Percentiles rank a stretch among this genome's conserved stretches.
phyloP scores from a whole-genome alignment of 2,329 filamentous ascomycete genomes.

The Magnaporthiopsis incrustans region DNA sequence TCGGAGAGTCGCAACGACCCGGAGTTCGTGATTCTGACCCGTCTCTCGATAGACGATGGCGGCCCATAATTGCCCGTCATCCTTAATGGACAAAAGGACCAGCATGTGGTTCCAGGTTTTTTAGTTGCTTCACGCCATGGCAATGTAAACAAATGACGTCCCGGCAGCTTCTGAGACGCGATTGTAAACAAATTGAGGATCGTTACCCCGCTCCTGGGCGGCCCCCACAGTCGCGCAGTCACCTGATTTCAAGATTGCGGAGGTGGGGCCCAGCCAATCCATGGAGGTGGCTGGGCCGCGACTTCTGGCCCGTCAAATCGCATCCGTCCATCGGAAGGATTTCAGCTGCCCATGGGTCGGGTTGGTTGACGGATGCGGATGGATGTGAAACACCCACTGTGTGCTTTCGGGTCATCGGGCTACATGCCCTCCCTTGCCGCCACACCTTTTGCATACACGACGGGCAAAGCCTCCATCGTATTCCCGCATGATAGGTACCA shows the following conservation, averaged over 20 bases:
- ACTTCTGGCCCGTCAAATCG: not conserved
- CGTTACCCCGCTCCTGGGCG: not conserved
- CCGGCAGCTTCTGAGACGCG: slow-evolving; percentile 1
- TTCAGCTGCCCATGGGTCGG: not conserved
- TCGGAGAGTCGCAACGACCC: not conserved
- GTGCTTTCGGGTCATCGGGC: not conserved
- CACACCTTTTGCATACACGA: too few species aligned
- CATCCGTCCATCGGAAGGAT: not conserved
- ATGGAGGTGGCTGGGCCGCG: too few species aligned
- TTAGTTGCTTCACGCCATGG: not conserved
- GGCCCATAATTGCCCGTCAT: not conserved
- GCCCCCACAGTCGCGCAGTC: slow-evolving; percentile 4
- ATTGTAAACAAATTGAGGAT: slow-evolving; percentile 6
- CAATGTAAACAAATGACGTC: slow-evolving; percentile 12
- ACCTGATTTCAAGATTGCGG: slow-evolving; percentile 4
- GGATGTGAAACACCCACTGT: not conserved
- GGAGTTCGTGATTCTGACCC: not conserved
- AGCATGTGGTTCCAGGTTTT: not conserved
- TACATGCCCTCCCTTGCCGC: not conserved
- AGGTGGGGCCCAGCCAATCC: not conserved
- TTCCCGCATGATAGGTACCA: not conserved
- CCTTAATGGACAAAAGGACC: not conserved
- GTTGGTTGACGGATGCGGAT: not conserved
- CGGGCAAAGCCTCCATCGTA: not conserved
- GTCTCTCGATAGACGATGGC: not conserved